These are phyloP conservation scores for Porcisia hertigi DNA, from an alignment of 208 protist genomes.

Conservation along the genomic window DNA sequence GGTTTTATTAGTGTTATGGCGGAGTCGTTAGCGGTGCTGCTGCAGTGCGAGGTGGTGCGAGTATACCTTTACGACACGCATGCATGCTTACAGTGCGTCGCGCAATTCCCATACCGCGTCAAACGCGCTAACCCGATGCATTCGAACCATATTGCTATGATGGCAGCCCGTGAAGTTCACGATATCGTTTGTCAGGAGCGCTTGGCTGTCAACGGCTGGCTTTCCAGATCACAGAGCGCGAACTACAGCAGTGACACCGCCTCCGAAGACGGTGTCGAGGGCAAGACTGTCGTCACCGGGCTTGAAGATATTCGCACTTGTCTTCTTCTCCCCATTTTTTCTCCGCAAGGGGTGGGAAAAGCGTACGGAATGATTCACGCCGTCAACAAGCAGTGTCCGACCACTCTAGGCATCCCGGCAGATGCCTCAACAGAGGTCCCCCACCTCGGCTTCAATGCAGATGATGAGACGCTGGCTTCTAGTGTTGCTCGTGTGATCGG, in stretches of 20 bases:
- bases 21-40: constrained; percentile 72
- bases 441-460: constrained; percentile 32
- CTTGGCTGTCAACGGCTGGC: constrained; percentile 77
- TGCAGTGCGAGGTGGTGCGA: constrained; percentile 85
- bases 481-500: constrained; percentile 63
- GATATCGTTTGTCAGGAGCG: constrained; percentile 66
- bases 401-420: constrained; percentile 17
- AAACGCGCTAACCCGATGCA: constrained; percentile 65
- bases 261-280: not conserved
- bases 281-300: constrained; percentile 29
- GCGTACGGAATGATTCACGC: constrained; percentile 86
- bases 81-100: constrained; percentile 65
- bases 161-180: constrained; percentile 84
- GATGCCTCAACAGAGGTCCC: constrained; percentile 15
- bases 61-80: constrained; percentile 87
- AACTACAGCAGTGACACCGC: constrained; percentile 1
- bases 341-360: constrained; percentile 29
- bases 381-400: constrained; percentile 72
- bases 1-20: constrained; percentile 65
- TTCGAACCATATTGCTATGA: constrained; percentile 69
- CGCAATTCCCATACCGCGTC: constrained; percentile 57
- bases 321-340: constrained; percentile 82
- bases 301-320: constrained; percentile 80
- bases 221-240: constrained; percentile 27
- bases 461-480: constrained; percentile 71